Evolutionary conservation across 2,329 filamentous ascomycete genomes (phyloP).

Genomic region (Lithohypha guttulata): DNA sequence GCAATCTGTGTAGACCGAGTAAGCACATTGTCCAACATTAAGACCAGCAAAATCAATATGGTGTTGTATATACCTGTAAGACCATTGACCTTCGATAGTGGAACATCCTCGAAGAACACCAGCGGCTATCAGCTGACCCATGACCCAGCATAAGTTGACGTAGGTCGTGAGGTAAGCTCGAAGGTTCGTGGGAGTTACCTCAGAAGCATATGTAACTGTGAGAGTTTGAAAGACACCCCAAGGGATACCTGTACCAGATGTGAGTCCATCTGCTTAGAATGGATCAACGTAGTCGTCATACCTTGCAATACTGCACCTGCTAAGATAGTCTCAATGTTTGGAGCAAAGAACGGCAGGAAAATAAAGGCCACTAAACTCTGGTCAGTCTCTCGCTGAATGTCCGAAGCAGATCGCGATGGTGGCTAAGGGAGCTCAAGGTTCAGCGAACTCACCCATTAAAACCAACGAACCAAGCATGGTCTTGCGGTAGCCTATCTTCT

Average conservation of each 20-base stretch:
- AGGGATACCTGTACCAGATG: slow-evolving; percentile 32
- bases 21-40: too few relatives aligned
- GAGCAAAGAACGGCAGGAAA: slow-evolving; percentile 33
- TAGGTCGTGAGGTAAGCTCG: slow-evolving; percentile 27
- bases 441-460: too few relatives aligned
- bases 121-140: slow-evolving; percentile 26
- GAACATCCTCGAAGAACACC: slow-evolving; percentile 27
- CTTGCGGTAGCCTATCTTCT: slow-evolving; percentile 53
- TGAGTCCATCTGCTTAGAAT: background rate
- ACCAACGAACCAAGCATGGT: slow-evolving; percentile 51
- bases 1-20: too few relatives aligned
- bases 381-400: too few relatives aligned
- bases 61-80: too few relatives aligned
- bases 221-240: slow-evolving; percentile 40
- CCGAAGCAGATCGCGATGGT: too few relatives aligned
- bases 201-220: slow-evolving; percentile 25
- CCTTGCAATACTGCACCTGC: slow-evolving; percentile 29
- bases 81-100: slow-evolving; percentile 25
- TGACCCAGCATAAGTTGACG: slow-evolving; percentile 33
- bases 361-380: slow-evolving; percentile 23
- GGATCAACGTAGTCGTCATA: slow-evolving; percentile 24
- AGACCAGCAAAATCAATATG: too few relatives aligned
- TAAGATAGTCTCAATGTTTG: slow-evolving; percentile 24
- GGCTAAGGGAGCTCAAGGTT: too few relatives aligned
- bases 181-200: slow-evolving; percentile 23